Evolutionary conservation across 331 rosid species (phyloP).

Genomic region (Saraca asoca): DNA sequence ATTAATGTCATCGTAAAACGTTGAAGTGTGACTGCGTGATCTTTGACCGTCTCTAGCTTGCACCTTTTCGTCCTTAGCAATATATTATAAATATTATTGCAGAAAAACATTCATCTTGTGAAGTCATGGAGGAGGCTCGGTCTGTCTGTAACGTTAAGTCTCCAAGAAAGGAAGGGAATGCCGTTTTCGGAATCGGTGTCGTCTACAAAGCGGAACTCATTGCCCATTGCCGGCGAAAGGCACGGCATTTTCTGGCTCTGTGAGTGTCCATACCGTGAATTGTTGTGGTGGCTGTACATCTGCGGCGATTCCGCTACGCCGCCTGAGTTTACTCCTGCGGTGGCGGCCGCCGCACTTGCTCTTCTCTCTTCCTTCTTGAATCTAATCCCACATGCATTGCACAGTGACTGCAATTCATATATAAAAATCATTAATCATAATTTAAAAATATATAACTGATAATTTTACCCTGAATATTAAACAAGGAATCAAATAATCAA

Average conservation of each 20-base stretch:
- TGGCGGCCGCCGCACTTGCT: slow-evolving; percentile 68
- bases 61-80: too few species aligned
- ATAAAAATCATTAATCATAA: not conserved
- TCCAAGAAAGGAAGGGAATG: slow-evolving; percentile 89
- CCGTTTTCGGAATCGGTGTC: slow-evolving; percentile 51
- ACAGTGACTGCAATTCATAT: slow-evolving; percentile 64
- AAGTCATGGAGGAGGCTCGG: slow-evolving; percentile 88
- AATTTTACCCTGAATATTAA: too few species aligned
- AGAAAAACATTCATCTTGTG: slow-evolving; percentile 55
- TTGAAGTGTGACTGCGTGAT: slow-evolving; percentile 43
- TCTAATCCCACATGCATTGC: slow-evolving; percentile 98
- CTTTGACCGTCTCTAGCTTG: slow-evolving; percentile 33
- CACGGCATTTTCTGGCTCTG: slow-evolving; percentile 70
- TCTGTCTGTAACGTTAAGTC: slow-evolving; percentile 88
- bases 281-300: slow-evolving; percentile 37
- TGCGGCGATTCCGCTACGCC: slow-evolving; percentile 52
- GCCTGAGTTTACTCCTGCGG: slow-evolving; percentile 36
- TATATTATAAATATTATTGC: too few species aligned
- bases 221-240: slow-evolving; percentile 51
- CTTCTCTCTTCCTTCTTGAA: slow-evolving; percentile 96
- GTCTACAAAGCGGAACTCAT: slow-evolving; percentile 62
- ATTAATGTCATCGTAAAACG: slow-evolving; percentile 40
- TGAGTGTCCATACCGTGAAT: slow-evolving; percentile 53
- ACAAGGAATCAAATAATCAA: too few species aligned
- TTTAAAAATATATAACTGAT: too few species aligned